Conservation (phyloP, 2,329 filamentous ascomycete species). For the Parastagonospora nodorum region DNA sequence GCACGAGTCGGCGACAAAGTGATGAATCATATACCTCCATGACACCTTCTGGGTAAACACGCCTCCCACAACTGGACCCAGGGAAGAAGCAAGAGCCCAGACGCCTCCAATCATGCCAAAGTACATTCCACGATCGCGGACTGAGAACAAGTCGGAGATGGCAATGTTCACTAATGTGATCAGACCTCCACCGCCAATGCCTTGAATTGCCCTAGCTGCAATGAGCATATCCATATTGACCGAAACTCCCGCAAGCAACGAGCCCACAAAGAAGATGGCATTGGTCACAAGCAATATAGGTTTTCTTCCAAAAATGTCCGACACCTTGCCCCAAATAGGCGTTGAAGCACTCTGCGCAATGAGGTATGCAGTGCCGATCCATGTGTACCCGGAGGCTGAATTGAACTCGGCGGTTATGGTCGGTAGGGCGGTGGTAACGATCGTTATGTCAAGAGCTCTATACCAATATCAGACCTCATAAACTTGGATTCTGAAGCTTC, state of each 20-base stretch:
- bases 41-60: conserved; percentile 65
- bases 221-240: conserved; percentile 67
- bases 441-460: conserved; percentile 64
- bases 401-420: conserved; percentile 62
- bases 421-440: conserved; percentile 65
- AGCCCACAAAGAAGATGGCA: conserved; percentile 65
- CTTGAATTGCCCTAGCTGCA: conserved; percentile 65
- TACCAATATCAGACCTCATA: no score
- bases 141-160: conserved; percentile 67
- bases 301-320: conserved; percentile 71
- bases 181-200: conserved; percentile 66
- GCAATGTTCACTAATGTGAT: conserved; percentile 68
- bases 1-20: neutral
- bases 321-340: conserved; percentile 66
- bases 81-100: conserved; percentile 67
- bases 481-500: no score
- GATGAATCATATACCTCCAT: conserved; percentile 59
- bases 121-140: conserved; percentile 64
- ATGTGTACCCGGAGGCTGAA: conserved; percentile 56
- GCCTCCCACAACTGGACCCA: conserved; percentile 72
- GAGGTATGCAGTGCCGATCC: conserved; percentile 59
- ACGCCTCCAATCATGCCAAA: conserved; percentile 69
- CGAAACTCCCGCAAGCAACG: conserved; percentile 63
- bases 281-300: conserved; percentile 65
- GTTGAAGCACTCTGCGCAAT: conserved; percentile 57